A percentile compares a stretch with the other conserved stretches of the same genome.
phyloP scores from a whole-genome alignment of 768 basidiomycete genomes.

The Cystobasidium tubakii region DNA sequence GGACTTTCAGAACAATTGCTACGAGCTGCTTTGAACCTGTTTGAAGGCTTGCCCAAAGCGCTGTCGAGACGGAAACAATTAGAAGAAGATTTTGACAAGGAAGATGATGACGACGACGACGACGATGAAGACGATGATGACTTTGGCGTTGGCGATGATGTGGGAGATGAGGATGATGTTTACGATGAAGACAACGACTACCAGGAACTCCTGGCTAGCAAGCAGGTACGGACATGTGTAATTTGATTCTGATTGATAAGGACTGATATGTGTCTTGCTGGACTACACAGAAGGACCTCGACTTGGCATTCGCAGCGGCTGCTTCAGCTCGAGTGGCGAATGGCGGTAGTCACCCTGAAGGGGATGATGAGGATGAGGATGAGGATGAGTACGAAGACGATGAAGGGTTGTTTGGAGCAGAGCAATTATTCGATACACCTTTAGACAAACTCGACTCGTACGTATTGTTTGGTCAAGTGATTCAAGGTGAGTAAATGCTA shows the following conservation, averaged over 20 bases:
- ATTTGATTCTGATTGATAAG: background rate
- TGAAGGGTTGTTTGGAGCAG: slow-evolving; percentile 51
- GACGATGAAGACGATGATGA: slow-evolving; percentile 47
- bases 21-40: slow-evolving; percentile 67
- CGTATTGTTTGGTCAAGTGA: slow-evolving; percentile 66
- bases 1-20: slow-evolving; percentile 69
- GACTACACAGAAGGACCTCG: slow-evolving; percentile 15
- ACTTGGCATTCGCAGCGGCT: slow-evolving; percentile 49
- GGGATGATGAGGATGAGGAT: slow-evolving; percentile 47
- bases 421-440: slow-evolving; percentile 77
- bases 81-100: slow-evolving; percentile 52
- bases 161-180: slow-evolving; percentile 62
- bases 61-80: slow-evolving; percentile 54
- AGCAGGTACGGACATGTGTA: slow-evolving; percentile 54
- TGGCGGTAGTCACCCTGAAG: slow-evolving; percentile 47
- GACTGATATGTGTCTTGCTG: too few species aligned
- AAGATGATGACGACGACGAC: slow-evolving; percentile 52
- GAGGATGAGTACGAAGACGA: slow-evolving; percentile 57
- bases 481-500: slow-evolving; percentile 57
- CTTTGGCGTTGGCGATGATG: background rate
- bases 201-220: slow-evolving; percentile 74
- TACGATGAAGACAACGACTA: slow-evolving; percentile 87
- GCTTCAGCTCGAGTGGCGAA: slow-evolving; percentile 51
- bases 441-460: slow-evolving; percentile 75
- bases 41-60: slow-evolving; percentile 72